These are phyloP conservation scores for Dendrobium huoshanense DNA, from an alignment of 106 monocot genomes.

Conservation along the genomic window DNA sequence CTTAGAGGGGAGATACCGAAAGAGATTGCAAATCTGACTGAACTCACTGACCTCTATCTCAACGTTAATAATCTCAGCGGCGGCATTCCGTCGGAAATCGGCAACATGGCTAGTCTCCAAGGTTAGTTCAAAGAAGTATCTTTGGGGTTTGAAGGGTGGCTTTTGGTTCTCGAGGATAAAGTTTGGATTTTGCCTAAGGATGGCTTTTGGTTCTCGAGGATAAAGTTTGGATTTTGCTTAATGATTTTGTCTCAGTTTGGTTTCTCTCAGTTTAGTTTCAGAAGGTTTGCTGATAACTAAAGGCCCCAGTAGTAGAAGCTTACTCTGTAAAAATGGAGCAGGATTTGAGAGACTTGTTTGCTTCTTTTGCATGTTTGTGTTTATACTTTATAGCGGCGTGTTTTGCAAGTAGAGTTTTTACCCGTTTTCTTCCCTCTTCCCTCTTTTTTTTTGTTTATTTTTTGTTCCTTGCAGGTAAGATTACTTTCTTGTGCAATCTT, in stretches of 20 bases:
- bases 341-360: no score
- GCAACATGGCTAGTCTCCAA: conserved; percentile 65
- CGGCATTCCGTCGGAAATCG: conserved; percentile 46
- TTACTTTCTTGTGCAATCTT: no score
- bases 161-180: background rate
- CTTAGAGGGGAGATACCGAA: conserved; percentile 48
- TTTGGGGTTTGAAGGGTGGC: background rate
- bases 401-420: no score
- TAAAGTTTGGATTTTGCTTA: background rate
- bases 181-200: background rate
- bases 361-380: no score
- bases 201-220: background rate
- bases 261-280: background rate
- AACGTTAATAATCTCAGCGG: conserved; percentile 70
- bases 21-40: conserved; percentile 56
- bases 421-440: no score
- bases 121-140: conserved; percentile 35
- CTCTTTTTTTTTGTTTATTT: background rate
- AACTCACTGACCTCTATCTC: conserved; percentile 74
- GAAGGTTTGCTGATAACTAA: background rate
- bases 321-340: background rate
- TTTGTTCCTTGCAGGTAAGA: background rate
- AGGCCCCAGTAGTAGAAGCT: background rate
- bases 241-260: background rate
- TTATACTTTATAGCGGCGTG: no score